These are phyloP conservation scores for Rhododendron williamsianum DNA, from an alignment of 148 eudicot species.

Conservation along the genomic window DNA sequence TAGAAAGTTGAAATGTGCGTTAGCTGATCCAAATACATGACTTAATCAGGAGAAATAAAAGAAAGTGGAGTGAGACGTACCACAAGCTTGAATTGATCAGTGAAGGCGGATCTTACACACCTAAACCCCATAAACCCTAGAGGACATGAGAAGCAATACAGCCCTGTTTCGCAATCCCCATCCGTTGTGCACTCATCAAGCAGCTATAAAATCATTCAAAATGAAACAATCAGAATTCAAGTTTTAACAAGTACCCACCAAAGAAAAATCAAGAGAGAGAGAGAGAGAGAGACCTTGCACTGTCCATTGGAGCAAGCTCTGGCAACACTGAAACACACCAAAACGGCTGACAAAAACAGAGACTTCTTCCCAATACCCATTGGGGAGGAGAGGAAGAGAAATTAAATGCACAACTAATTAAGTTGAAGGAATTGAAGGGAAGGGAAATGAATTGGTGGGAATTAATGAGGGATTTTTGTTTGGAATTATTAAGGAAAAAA, in stretches of 20 bases:
- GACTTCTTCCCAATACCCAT: background rate
- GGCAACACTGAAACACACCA: background rate
- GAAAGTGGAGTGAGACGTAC: conserved; percentile 17
- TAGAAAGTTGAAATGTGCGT: too few relatives aligned
- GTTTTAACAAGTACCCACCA: background rate
- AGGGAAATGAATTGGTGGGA: background rate
- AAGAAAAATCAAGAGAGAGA: background rate
- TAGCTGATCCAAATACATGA: accelerated
- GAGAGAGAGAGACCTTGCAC: conserved; percentile 23
- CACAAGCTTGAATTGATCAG: conserved; percentile 45
- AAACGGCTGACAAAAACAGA: conserved; percentile 2
- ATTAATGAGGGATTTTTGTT: background rate
- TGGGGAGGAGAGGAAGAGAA: background rate
- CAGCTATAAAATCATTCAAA: conserved; percentile 4
- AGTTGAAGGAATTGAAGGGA: background rate
- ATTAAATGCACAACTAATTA: background rate
- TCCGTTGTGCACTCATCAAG: conserved; percentile 20
- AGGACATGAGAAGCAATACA: conserved; percentile 43
- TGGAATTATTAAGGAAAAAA: too few relatives aligned
- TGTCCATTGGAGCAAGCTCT: conserved; percentile 17
- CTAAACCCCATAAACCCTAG: conserved; percentile 24
- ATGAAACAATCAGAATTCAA: background rate
- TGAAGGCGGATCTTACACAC: conserved; percentile 46
- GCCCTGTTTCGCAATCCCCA: conserved; percentile 46
- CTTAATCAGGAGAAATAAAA: background rate